These are phyloP conservation scores for Neospermospora avenae DNA, from an alignment of 2,329 filamentous ascomycete genomes.

Conservation along the genomic window DNA sequence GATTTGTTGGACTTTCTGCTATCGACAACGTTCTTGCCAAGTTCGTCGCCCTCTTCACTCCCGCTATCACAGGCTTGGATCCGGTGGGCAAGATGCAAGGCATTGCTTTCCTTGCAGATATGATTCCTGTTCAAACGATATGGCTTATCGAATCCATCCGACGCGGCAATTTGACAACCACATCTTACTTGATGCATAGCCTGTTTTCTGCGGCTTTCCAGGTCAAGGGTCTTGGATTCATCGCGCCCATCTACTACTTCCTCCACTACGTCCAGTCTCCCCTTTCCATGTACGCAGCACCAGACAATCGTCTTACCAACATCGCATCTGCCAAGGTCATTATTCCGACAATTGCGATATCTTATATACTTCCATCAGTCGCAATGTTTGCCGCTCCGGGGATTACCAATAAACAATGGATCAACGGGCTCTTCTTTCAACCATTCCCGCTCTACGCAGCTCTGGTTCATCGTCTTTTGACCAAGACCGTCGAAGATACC, in stretches of 20 bases:
- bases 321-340: constrained; percentile 31
- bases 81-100: constrained; percentile 21
- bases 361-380: constrained; percentile 30
- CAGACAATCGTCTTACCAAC: constrained; percentile 36
- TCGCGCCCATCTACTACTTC: constrained; percentile 39
- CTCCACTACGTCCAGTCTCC: constrained; percentile 37
- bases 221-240: constrained; percentile 32
- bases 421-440: constrained; percentile 42
- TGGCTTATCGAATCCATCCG: constrained; percentile 32
- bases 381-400: constrained; percentile 25
- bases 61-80: constrained; percentile 21
- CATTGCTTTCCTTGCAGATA: constrained; percentile 30
- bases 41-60: constrained; percentile 26
- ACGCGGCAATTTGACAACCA: constrained; percentile 32
- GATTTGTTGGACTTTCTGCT: constrained; percentile 17
- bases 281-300: constrained; percentile 34
- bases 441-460: constrained; percentile 32
- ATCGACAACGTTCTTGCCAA: constrained; percentile 23
- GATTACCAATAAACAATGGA: constrained; percentile 26
- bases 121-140: constrained; percentile 31
- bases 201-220: constrained; percentile 33
- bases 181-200: constrained; percentile 23
- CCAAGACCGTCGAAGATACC: constrained; percentile 20
- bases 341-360: constrained; percentile 30
- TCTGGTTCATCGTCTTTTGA: constrained; percentile 20